Conservation (phyloP, 2,329 filamentous ascomycete genomes). For the Beauveria varroae region DNA sequence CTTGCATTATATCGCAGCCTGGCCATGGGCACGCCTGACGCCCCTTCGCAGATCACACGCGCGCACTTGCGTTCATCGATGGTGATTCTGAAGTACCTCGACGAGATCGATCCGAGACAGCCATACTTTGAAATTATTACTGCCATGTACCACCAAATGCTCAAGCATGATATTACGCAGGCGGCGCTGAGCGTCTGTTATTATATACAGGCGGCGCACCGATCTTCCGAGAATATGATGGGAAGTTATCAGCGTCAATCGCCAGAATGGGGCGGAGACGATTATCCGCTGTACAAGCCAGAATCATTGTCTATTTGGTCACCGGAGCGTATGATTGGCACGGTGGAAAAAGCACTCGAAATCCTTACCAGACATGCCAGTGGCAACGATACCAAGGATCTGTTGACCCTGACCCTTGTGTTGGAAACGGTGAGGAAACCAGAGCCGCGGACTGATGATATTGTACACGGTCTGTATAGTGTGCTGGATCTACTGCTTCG, state of each 20-base stretch:
- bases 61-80: conserved; percentile 48
- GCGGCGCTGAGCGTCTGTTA: conserved; percentile 49
- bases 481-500: conserved; percentile 39
- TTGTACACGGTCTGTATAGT: conserved; percentile 31
- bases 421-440: conserved; percentile 36
- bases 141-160: conserved; percentile 45
- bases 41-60: conserved; percentile 43
- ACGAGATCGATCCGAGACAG: conserved; percentile 42
- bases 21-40: conserved; percentile 42
- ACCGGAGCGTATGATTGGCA: conserved; percentile 30
- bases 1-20: conserved; percentile 48
- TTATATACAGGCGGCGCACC: conserved; percentile 36
- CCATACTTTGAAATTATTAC: conserved; percentile 39
- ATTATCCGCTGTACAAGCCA: conserved; percentile 25
- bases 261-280: conserved; percentile 25
- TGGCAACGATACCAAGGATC: conserved; percentile 43
- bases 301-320: conserved; percentile 36
- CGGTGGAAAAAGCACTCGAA: conserved; percentile 41
- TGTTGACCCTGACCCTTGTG: conserved; percentile 41
- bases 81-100: conserved; percentile 46
- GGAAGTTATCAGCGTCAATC: conserved; percentile 26
- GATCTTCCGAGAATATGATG: conserved; percentile 20
- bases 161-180: conserved; percentile 48
- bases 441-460: conserved; percentile 35
- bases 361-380: conserved; percentile 38